Evolutionary conservation across 306 rosid genomes (phyloP), one percentile per base, ranked within the genome.

Genomic region (Hippophae rhamnoides): DNA sequence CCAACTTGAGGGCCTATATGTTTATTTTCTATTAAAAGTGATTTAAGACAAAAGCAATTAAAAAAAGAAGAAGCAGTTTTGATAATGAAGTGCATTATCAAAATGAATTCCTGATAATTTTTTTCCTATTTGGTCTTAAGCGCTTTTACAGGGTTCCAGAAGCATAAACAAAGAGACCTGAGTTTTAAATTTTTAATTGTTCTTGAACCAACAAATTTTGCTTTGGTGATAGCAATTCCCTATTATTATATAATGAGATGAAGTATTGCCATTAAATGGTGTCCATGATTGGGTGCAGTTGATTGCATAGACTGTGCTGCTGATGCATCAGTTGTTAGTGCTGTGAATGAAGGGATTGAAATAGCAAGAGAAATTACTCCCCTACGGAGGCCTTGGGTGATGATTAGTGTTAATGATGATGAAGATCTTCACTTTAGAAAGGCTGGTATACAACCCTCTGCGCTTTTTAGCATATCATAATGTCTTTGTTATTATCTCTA

Each of bases 281-380:
- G 43, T 59, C 27, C 42, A 55, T 54, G 13, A 11, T 7, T 57
- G 12, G 68, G 65, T 83, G 85, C 85, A 90, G 97, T 90, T 74
- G 95, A 90, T 70, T 87, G 97, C 82, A 90, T 84, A 82, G 97
- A 90, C 74, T 90, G 95, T 62, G 95, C 97, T 13, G 97, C 97
- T 62, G 97, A 90, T 71, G 84, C 71, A 41, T 79, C 97, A 1
- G 95, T 90, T 46, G 85, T 87, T 18, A 81, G 77, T 59, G 95
- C 97, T 10, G 97, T 87, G 58, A 90, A 87, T 64, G 94, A 90
- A 62, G 97, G 97, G 52, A 84, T 90, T 68, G 84, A 87, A 69
- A 86, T 78, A 10, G 97, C 95, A 52, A 77, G 40, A 57, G 79
- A 76, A 38, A 87, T 90, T 31, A 42, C 44, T 10, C 40, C 55